Conservation (phyloP, 352 stramenopile species). For the Pythium volutum region DNA sequence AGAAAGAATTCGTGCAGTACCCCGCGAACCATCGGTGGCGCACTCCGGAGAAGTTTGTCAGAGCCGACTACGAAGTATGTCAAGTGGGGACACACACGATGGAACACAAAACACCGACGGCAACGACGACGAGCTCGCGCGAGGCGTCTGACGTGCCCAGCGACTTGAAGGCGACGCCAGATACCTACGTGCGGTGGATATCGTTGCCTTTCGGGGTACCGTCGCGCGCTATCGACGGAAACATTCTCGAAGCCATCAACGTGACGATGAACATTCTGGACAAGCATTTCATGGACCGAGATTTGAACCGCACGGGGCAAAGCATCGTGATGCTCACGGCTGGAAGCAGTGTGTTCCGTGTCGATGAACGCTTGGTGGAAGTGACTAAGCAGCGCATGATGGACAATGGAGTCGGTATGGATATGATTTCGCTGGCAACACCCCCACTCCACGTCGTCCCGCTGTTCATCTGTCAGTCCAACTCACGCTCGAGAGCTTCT, state of each 20-base stretch:
- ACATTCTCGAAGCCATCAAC: conserved; percentile 98
- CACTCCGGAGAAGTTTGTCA: conserved; percentile 42
- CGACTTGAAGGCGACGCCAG: background rate
- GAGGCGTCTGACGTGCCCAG: background rate
- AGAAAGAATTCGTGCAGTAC: conserved; percentile 94
- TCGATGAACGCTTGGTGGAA: conserved; percentile 88
- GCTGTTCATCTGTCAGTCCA: conserved; percentile 91
- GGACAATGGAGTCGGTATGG: conserved; percentile 98
- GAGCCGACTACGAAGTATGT: conserved; percentile 59
- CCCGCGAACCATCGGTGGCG: conserved; percentile 73
- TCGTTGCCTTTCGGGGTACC: conserved; percentile 75
- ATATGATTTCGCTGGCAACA: conserved; percentile 95
- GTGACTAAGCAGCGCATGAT: conserved; percentile 99
- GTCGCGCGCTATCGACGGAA: conserved; percentile 92
- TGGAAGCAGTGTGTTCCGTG: conserved; percentile 96
- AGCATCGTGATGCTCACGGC: conserved; percentile 95
- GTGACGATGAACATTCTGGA: conserved; percentile 97
- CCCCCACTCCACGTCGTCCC: conserved; percentile 96
- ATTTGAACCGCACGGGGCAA: conserved; percentile 95
- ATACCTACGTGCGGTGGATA: conserved; percentile 51
- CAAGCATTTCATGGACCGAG: conserved; percentile 98
- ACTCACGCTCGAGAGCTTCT: background rate
- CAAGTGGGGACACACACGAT: background rate
- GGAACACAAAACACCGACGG: background rate
- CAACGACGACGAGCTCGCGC: background rate